Evolutionary conservation across 352 stramenopile genomes (phyloP).

Genomic region (Phytophthora lateralis): DNA sequence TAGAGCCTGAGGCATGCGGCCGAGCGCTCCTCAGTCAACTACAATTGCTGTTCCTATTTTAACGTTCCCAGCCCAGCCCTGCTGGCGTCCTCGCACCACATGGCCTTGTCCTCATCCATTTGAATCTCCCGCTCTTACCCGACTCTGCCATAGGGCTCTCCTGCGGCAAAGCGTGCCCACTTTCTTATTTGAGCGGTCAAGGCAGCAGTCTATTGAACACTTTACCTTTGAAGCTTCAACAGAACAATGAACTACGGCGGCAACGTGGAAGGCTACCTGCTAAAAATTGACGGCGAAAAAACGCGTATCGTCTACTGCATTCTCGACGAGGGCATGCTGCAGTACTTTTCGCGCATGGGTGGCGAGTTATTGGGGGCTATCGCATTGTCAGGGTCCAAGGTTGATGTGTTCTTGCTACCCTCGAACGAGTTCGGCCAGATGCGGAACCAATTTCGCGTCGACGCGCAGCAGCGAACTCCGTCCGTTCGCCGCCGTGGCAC

Average conservation of each 20-base stretch:
- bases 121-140: constrained; percentile 18
- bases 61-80: constrained; percentile 17
- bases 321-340: constrained; percentile 80
- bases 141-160: constrained; percentile 15
- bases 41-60: constrained; percentile 22
- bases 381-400: constrained; percentile 72
- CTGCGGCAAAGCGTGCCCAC: constrained; percentile 6
- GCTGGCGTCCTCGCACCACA: constrained; percentile 34
- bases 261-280: constrained; percentile 84
- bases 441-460: constrained; percentile 71
- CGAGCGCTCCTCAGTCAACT: constrained; percentile 2
- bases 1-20: constrained; percentile 7
- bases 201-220: background rate
- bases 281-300: constrained; percentile 70
- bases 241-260: constrained; percentile 52
- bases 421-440: constrained; percentile 44
- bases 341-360: constrained; percentile 81
- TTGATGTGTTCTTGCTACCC: constrained; percentile 74
- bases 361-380: constrained; percentile 66
- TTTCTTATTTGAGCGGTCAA: constrained; percentile 25
- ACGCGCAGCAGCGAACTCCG: constrained; percentile 40
- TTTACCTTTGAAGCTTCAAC: constrained; percentile 6
- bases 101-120: constrained; percentile 25
- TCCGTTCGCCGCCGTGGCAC: constrained; percentile 19
- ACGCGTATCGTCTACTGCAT: constrained; percentile 82